Conservation (phyloP, 2,329 filamentous ascomycete species). For the Aspergillus fijiensis region DNA sequence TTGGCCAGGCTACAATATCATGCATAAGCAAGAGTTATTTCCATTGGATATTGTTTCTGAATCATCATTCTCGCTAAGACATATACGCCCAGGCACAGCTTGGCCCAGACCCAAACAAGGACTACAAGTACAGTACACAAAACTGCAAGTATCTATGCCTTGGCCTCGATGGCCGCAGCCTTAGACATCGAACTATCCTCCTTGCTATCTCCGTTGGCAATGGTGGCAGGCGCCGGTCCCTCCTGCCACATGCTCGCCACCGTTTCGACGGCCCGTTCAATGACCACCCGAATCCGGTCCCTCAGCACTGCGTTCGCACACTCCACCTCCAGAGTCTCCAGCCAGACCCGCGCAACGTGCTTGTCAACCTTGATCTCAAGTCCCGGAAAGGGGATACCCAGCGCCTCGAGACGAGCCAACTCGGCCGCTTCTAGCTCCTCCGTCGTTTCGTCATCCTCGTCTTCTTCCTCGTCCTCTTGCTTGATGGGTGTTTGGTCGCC, state of each 20-base stretch:
- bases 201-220: conserved; percentile 25
- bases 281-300: conserved; percentile 82
- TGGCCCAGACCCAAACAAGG: background rate
- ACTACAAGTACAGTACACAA: background rate
- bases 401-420: conserved; percentile 72
- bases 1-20: no score
- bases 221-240: conserved; percentile 24
- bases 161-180: conserved; percentile 24
- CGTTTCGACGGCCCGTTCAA: conserved; percentile 85
- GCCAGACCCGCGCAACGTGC: conserved; percentile 82
- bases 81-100: background rate
- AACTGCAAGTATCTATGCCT: conserved; percentile 14
- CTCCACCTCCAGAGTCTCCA: conserved; percentile 89
- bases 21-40: background rate
- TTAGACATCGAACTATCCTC: conserved; percentile 19
- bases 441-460: conserved; percentile 47
- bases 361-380: conserved; percentile 85
- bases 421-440: conserved; percentile 64
- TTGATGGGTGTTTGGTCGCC: conserved; percentile 14
- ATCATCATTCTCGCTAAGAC: background rate
- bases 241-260: conserved; percentile 66
- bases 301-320: conserved; percentile 74
- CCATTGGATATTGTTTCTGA: background rate
- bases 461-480: conserved; percentile 34
- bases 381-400: conserved; percentile 89